Base-by-base conservation (phyloP, 2,329 filamentous ascomycete genomes). In the Colletotrichum horii region DNA sequence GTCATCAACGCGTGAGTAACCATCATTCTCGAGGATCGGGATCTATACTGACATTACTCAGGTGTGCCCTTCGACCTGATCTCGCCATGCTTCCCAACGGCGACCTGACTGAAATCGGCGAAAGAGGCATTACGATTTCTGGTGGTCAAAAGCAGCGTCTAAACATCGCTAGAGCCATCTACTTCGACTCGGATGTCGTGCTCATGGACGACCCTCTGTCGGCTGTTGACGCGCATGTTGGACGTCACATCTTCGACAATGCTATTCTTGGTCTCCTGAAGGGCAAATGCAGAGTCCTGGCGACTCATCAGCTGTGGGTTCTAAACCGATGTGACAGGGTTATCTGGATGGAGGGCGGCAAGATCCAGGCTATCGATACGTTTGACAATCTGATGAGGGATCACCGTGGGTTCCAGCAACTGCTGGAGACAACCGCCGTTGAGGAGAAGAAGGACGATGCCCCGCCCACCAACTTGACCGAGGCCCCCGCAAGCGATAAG, bases 281-380 rank as follows among this genome's bases (percentile, higher is more conserved):
- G 80, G 91, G 96, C 84, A 98, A 98, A 84, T 97, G 95, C 81
- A 91, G 97, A 24, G 94, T 98, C 38, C 88, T 99, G 36, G 97
- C 96, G 1, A 99, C 97, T 0, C 97, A 99, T 84, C 96, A 98
- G 83, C 91, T 98, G 16, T 97, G 97, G 88, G 96, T 98, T 8
- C 90, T 98, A 8, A 96, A 91, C 81, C 93, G 96, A 38, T 98
- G 96, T 80, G 96, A 98, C 82, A 91, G 96, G 38, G 96, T 98
- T 78, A 92, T 98, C 65, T 96, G 96, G 92, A 96, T 99, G 91
- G 94, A 98, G 71, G 92, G 93, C 19, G 97, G 97, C 60, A 92
- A 89, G 70, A 94, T 98, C 70, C 92, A 94, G 83, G 95, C 96
- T 6, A 88, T 98, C 52, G 96, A 97, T 79, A 98, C 96, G 0